These are phyloP conservation scores for Pythium insidiosum DNA, from an alignment of 352 stramenopile species.

Conservation along the genomic window DNA sequence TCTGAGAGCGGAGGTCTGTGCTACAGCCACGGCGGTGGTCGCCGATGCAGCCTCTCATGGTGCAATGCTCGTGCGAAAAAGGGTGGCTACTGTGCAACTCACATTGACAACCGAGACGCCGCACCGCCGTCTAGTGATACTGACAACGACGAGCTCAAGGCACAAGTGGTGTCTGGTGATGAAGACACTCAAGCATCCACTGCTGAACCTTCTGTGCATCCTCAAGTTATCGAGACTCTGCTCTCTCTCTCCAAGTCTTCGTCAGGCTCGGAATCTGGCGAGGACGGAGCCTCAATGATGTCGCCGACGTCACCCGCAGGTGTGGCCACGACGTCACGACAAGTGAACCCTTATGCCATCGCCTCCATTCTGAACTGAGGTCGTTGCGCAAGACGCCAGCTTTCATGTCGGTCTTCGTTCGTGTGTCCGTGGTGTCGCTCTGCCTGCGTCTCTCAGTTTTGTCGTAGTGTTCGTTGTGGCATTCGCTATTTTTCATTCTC, in stretches of 20 bases:
- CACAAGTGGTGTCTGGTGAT: not conserved
- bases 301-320: not conserved
- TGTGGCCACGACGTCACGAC: conserved; percentile 3
- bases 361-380: conserved; percentile 44
- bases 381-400: conserved; percentile 1
- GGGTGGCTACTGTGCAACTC: conserved; percentile 54
- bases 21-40: conserved; percentile 68
- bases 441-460: too few relatives aligned
- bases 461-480: too few relatives aligned
- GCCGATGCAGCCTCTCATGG: conserved; percentile 56
- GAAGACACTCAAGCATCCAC: conserved; percentile 5
- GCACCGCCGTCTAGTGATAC: conserved; percentile 8
- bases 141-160: conserved; percentile 1
- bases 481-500: too few relatives aligned
- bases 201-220: conserved; percentile 12
- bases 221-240: conserved; percentile 55
- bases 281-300: not conserved
- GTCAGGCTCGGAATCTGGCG: conserved; percentile 9
- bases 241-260: conserved; percentile 44
- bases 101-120: conserved; percentile 21
- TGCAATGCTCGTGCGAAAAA: conserved; percentile 72
- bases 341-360: conserved; percentile 32
- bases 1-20: conserved; percentile 65
- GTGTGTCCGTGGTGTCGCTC: too few relatives aligned
- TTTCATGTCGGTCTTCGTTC: conserved; percentile 1